Evolutionary conservation across 768 basidiomycete genomes (phyloP).

Genomic region (Lactifluus piperatus): DNA sequence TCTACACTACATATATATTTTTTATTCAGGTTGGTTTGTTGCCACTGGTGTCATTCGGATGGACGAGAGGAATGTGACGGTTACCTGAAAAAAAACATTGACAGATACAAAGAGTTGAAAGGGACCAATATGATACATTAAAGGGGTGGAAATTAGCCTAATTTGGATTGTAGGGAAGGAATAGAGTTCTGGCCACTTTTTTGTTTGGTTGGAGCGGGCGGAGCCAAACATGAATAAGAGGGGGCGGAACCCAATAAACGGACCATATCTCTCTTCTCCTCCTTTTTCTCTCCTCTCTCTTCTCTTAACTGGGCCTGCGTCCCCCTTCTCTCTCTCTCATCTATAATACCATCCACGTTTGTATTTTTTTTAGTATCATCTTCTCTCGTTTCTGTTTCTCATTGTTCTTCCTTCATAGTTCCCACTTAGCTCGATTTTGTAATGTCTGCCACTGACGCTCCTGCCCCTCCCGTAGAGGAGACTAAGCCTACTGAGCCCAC

Average conservation of each 20-base stretch:
- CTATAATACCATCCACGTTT: constrained; percentile 36
- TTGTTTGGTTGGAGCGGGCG: constrained; percentile 29
- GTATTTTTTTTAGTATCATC: neutral
- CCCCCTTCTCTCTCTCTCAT: constrained; percentile 55
- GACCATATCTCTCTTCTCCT: constrained; percentile 20
- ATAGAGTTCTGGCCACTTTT: constrained; percentile 26
- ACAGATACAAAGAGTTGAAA: neutral
- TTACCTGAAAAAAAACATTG: neutral
- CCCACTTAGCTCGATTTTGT: constrained; percentile 30
- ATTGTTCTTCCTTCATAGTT: neutral
- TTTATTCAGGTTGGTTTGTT: too few species aligned
- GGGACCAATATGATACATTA: neutral
- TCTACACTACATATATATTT: neutral
- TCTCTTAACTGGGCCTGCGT: constrained; percentile 24
- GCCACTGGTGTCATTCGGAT: neutral
- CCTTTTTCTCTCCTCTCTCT: constrained; percentile 28
- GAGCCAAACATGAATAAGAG: constrained; percentile 31
- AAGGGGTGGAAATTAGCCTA: neutral
- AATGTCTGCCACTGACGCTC: constrained; percentile 70
- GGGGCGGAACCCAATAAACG: constrained; percentile 24
- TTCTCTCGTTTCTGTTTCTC: neutral
- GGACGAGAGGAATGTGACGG: neutral
- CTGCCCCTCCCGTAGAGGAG: constrained; percentile 42
- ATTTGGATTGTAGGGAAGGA: constrained; percentile 16
- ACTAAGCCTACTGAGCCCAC: constrained; percentile 38